Conservation (phyloP, 352 stramenopile species). For the Phytophthora palmivora region DNA sequence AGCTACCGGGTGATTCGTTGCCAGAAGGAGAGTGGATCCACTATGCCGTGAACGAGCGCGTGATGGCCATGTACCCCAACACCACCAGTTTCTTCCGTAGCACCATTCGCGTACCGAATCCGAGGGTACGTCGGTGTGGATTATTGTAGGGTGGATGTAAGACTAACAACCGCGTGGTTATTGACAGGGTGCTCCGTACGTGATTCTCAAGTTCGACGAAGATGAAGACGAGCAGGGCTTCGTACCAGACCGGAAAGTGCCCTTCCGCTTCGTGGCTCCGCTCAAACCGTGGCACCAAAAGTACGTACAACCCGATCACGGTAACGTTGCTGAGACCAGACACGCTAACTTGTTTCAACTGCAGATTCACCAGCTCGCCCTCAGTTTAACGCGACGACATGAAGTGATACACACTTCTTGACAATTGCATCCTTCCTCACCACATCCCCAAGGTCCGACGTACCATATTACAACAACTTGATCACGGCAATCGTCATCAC, state of each 20-base stretch:
- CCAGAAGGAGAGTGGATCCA: constrained; percentile 76
- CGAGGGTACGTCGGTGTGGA: constrained; percentile 45
- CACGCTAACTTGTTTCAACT: neutral
- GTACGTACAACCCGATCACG: constrained; percentile 19
- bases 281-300: constrained; percentile 64
- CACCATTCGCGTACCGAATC: constrained; percentile 92
- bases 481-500: too few relatives aligned
- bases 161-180: constrained; percentile 16
- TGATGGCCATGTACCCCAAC: constrained; percentile 98
- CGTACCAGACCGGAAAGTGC: constrained; percentile 93
- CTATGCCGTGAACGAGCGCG: constrained; percentile 88
- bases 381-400: constrained; percentile 17
- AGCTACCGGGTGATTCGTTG: constrained; percentile 85
- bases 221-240: constrained; percentile 94
- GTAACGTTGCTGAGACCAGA: neutral
- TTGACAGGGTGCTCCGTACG: constrained; percentile 82
- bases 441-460: too few relatives aligned
- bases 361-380: constrained; percentile 41
- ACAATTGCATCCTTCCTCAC: too few relatives aligned
- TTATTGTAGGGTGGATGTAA: neutral
- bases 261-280: constrained; percentile 94
- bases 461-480: too few relatives aligned
- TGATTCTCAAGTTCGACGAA: constrained; percentile 98
- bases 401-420: neutral
- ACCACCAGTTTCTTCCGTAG: constrained; percentile 97